Conservation (phyloP, 495 filamentous ascomycete species). For the Lindgomyces ingoldianus region DNA sequence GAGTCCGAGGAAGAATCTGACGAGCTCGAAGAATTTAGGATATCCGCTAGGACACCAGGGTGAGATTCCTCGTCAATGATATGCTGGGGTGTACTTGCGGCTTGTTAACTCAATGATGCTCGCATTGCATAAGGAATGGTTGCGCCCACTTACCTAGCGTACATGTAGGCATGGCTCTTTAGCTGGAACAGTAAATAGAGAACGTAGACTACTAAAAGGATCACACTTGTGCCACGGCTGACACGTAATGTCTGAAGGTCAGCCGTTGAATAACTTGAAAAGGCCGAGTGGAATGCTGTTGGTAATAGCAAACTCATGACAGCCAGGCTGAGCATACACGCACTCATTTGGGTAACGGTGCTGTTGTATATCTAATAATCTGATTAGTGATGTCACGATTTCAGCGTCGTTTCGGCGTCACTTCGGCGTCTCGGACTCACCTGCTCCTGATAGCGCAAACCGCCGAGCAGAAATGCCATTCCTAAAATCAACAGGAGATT, state of each 20-base stretch:
- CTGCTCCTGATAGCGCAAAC: slow-evolving; percentile 85
- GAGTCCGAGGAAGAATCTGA: slow-evolving; percentile 59
- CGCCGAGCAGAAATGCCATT: slow-evolving; percentile 86
- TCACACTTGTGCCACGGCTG: slow-evolving; percentile 87
- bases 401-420: too few relatives aligned
- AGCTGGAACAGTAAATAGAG: slow-evolving; percentile 89
- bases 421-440: slow-evolving; percentile 42
- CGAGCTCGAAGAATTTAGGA: slow-evolving; percentile 67
- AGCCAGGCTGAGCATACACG: slow-evolving; percentile 83
- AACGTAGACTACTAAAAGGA: slow-evolving; percentile 79
- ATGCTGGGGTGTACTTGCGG: slow-evolving; percentile 72
- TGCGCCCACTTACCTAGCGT: slow-evolving; percentile 53
- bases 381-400: not conserved
- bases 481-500: slow-evolving; percentile 87
- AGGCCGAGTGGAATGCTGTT: slow-evolving; percentile 91
- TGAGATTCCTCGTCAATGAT: slow-evolving; percentile 87
- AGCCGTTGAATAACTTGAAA: slow-evolving; percentile 61
- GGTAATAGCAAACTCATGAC: slow-evolving; percentile 83
- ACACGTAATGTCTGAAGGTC: slow-evolving; percentile 73
- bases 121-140: not conserved
- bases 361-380: slow-evolving; percentile 78
- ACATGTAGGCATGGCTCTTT: slow-evolving; percentile 88
- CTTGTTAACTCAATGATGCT: not conserved
- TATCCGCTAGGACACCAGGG: slow-evolving; percentile 78
- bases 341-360: slow-evolving; percentile 93